Conservation (phyloP, 441 rosid genomes). For the Capsella rubella region DNA sequence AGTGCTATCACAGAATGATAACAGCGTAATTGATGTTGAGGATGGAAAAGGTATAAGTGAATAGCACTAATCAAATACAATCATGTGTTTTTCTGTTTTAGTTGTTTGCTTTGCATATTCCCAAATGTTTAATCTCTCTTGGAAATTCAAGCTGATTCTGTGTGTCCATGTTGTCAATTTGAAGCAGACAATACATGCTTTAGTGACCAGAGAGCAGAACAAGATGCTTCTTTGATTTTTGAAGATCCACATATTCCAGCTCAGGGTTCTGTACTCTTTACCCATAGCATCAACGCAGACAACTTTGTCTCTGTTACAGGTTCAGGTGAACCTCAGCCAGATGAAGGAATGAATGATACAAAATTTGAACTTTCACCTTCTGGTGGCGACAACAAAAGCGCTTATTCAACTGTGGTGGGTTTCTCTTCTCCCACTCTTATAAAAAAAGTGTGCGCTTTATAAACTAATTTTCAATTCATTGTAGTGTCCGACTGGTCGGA, state of each 20-base stretch:
- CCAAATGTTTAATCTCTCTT: constrained; percentile 16
- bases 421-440: constrained; percentile 28
- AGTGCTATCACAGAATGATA: constrained; percentile 50
- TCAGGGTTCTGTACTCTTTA: constrained; percentile 54
- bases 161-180: constrained; percentile 23
- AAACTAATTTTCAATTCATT: constrained; percentile 46
- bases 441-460: constrained; percentile 4
- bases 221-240: constrained; percentile 62
- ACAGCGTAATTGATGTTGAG: constrained; percentile 58
- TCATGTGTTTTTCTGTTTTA: constrained; percentile 21
- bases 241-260: constrained; percentile 64
- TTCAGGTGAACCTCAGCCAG: constrained; percentile 61
- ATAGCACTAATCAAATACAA: constrained; percentile 6
- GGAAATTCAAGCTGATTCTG: constrained; percentile 20
- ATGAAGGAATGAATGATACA: constrained; percentile 63
- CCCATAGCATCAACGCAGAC: constrained; percentile 63
- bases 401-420: constrained; percentile 84
- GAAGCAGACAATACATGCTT: constrained; percentile 56
- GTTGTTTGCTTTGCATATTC: constrained; percentile 14
- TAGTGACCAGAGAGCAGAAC: constrained; percentile 58
- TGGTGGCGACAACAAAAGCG: constrained; percentile 61
- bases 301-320: constrained; percentile 59
- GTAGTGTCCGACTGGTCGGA: constrained; percentile 96
- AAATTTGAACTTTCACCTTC: constrained; percentile 71
- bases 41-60: constrained; percentile 62